Conservation (phyloP, 2,329 filamentous ascomycete species). For the Xylaria sp. region DNA sequence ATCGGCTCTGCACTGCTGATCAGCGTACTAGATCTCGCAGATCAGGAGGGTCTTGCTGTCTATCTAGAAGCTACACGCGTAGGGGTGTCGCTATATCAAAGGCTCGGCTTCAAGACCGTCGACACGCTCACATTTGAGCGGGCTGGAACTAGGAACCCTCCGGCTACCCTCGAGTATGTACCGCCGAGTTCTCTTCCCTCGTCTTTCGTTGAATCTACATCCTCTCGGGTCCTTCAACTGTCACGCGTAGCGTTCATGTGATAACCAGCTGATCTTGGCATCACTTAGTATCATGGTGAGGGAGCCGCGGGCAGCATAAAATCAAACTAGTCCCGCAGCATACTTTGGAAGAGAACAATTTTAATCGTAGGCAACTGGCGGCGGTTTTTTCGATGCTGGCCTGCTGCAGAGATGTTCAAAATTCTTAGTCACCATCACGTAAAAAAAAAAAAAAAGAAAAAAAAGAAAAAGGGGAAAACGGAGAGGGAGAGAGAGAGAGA, state of each 20-base stretch:
- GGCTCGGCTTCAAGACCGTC: slow-evolving; percentile 40
- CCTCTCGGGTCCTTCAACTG: background rate
- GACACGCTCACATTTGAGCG: slow-evolving; percentile 41
- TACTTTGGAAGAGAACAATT: background rate
- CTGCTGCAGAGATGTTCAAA: background rate
- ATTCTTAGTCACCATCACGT: too few relatives aligned
- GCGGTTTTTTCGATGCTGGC: background rate
- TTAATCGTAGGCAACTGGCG: background rate
- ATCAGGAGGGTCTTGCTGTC: slow-evolving; percentile 39
- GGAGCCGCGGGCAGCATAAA: slow-evolving; percentile 14
- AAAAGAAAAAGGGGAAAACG: too few relatives aligned
- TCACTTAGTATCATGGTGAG: slow-evolving; percentile 25
- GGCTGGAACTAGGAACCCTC: slow-evolving; percentile 15
- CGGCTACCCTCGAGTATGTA: slow-evolving; percentile 27
- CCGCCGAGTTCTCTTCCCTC: background rate
- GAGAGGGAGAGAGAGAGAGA: too few relatives aligned
- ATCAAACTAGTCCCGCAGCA: too few relatives aligned
- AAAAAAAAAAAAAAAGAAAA: background rate
- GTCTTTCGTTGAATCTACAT: background rate
- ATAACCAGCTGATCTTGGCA: slow-evolving; percentile 1
- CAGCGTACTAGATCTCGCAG: slow-evolving; percentile 42
- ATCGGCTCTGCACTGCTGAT: slow-evolving; percentile 43
- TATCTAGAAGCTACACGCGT: slow-evolving; percentile 43
- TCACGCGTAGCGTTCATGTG: background rate
- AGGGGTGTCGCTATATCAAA: slow-evolving; percentile 42